Conservation (phyloP, 495 filamentous ascomycete species). For the Tuber indicum region DNA sequence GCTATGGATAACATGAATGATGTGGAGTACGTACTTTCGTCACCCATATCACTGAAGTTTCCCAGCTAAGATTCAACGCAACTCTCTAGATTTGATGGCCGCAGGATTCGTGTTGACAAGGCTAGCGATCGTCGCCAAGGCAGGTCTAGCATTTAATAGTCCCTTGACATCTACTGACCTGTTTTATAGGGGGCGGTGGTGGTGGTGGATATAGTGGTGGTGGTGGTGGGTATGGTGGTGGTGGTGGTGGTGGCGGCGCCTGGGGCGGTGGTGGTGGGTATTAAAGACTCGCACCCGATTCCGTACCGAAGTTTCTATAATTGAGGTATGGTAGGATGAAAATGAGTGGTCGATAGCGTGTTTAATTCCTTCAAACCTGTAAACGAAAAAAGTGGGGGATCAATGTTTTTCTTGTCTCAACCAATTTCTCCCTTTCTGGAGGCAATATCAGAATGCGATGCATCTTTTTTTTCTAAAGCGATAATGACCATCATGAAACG, state of each 20-base stretch:
- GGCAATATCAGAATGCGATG: conserved; percentile 5
- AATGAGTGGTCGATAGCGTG: background rate
- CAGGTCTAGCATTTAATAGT: background rate
- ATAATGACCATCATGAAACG: conserved; percentile 7
- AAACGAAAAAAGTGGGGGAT: background rate
- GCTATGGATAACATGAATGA: conserved; percentile 88
- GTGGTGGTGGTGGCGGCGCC: conserved; percentile 7
- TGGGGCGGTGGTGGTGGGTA: conserved; percentile 7
- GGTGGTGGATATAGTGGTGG: conserved; percentile 16
- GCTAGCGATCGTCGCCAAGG: conserved; percentile 60
- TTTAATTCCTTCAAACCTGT: background rate
- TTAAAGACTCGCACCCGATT: background rate
- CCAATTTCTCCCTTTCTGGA: background rate
- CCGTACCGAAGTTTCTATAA: background rate
- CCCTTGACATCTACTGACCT: background rate
- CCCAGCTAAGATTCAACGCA: background rate
- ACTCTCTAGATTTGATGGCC: conserved; percentile 77
- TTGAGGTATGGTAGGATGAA: background rate
- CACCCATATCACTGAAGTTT: conserved; percentile 8
- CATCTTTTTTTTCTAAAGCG: background rate
- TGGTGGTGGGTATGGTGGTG: background rate
- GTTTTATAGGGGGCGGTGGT: conserved; percentile 8
- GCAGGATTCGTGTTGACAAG: conserved; percentile 90
- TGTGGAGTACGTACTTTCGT: conserved; percentile 61
- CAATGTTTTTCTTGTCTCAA: background rate